A percentile compares a stretch with the other conserved stretches of the same genome.
phyloP scores from a whole-genome alignment of 2,329 filamentous ascomycete species.

The Nemania abortiva region DNA sequence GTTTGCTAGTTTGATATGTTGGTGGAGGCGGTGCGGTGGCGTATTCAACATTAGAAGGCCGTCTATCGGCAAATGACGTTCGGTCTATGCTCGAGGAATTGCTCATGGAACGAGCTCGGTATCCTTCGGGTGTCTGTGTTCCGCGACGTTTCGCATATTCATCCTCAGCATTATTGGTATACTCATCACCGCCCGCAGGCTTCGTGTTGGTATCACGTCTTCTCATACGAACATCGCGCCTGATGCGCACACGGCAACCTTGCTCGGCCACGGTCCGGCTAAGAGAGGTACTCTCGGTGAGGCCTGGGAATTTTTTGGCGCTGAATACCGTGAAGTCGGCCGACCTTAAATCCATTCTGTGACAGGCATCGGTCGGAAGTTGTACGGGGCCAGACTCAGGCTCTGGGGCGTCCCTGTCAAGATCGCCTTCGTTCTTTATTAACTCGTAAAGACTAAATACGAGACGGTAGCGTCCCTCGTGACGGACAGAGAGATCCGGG shows the following conservation, averaged over 20 bases:
- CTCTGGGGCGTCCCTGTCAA: slow-evolving; percentile 67
- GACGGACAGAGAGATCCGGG: slow-evolving; percentile 93
- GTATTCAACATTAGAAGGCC: slow-evolving; percentile 50
- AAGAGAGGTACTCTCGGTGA: slow-evolving; percentile 88
- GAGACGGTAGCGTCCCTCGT: slow-evolving; percentile 92
- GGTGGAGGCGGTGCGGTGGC: slow-evolving; percentile 46
- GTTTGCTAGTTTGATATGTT: slow-evolving; percentile 45
- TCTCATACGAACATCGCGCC: slow-evolving; percentile 93
- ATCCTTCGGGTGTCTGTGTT: slow-evolving; percentile 51
- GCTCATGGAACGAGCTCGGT: slow-evolving; percentile 50
- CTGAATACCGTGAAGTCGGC: slow-evolving; percentile 89
- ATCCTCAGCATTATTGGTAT: slow-evolving; percentile 70
- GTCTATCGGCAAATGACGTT: slow-evolving; percentile 45
- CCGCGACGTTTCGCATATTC: slow-evolving; percentile 53
- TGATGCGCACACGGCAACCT: slow-evolving; percentile 94
- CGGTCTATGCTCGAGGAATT: slow-evolving; percentile 52
- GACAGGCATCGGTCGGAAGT: slow-evolving; percentile 72
- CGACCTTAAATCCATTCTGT: slow-evolving; percentile 91
- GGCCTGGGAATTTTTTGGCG: slow-evolving; percentile 97
- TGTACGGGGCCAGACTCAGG: slow-evolving; percentile 50
- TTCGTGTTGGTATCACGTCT: slow-evolving; percentile 83
- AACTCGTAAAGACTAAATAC: slow-evolving; percentile 95
- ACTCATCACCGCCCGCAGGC: slow-evolving; percentile 57
- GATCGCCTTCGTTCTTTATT: slow-evolving; percentile 85
- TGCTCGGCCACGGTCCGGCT: slow-evolving; percentile 95